Conservation (phyloP, 768 basidiomycete genomes). For the Leccinum incarnatum region DNA sequence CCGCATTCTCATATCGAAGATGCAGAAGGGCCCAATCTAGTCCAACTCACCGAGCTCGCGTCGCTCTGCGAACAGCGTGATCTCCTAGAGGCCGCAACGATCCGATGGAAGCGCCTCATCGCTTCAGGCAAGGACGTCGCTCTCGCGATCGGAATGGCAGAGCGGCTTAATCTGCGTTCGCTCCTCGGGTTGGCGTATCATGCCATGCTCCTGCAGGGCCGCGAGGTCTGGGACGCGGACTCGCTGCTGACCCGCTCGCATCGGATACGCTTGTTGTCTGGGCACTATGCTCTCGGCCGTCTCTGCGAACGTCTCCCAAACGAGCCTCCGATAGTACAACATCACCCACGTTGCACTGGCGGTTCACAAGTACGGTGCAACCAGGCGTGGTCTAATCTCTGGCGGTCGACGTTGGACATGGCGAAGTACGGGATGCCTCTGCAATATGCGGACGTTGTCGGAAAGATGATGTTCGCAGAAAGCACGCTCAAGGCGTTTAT, state of each 20-base stretch:
- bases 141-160: conserved; percentile 45
- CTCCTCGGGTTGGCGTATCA: conserved; percentile 52
- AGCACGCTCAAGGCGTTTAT: conserved; percentile 45
- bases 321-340: conserved; percentile 42
- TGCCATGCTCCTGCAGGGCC: conserved; percentile 50
- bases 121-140: conserved; percentile 44
- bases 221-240: conserved; percentile 47
- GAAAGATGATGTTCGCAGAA: conserved; percentile 46
- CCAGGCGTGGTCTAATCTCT: conserved; percentile 44
- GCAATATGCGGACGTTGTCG: conserved; percentile 44
- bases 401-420: conserved; percentile 43
- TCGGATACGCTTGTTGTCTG: conserved; percentile 50
- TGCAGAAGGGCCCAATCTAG: conserved; percentile 37
- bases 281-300: conserved; percentile 47
- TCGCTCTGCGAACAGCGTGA: conserved; percentile 47
- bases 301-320: conserved; percentile 43
- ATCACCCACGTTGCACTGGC: conserved; percentile 40
- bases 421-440: conserved; percentile 38
- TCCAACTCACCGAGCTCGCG: conserved; percentile 51
- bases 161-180: conserved; percentile 44
- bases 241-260: conserved; percentile 46
- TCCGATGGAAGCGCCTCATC: conserved; percentile 48
- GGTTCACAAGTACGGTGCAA: conserved; percentile 40
- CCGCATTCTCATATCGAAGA: conserved; percentile 32
- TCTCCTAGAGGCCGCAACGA: conserved; percentile 41